Base-by-base conservation (phyloP, 164 flowering plant species). In the Magnolia changhungtana region DNA sequence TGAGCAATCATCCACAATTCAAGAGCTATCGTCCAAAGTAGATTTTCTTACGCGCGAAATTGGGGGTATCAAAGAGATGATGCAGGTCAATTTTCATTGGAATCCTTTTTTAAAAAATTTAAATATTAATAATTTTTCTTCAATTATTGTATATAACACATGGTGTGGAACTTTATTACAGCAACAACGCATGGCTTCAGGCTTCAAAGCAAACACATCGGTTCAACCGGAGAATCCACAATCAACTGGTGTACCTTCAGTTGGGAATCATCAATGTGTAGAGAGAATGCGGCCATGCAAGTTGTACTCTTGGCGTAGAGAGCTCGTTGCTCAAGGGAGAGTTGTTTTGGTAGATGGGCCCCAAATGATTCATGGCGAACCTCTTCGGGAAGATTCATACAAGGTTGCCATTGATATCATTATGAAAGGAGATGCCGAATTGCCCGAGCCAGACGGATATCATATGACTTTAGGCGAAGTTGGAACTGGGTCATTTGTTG, bases 391-490 rank as follows among this genome's bases (percentile, higher is more conserved):
- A 67, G 27, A 67, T 67, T 11, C 10, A 20, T 67, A 67, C 37
- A 67, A 67, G 69, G 24, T 67, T 7, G 24, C 21, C 24, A 21
- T 67, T 67, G 69, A 21, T 67, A 24, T 24, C 69, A 67, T 67
- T 67, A 14, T 16, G 16, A 61, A 67, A 67, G 37, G 69, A 67
- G 69, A 21, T 67, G 69, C 8, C 45, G 37, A 67, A 67, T 67
- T 67, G 69, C 69, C 69, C 13, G 24, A 67, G 20, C 69, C 69
- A 67, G 69, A 67, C 9, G 37, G 37, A 19, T 67, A 67, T 67
- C 69, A 67, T 67, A 21, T 14, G 7, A 67, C 69, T 21, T 67
- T 67, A 67, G 69, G 69, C 16, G 69, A 67, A 67, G 69, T 67
- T 67, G 69, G 69, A 67, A 67, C 4, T 9, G 69, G 69, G 21